Evolutionary conservation across 2,329 filamentous ascomycete species (phyloP).

Genomic region (Trichoderma atrobrunneum): DNA sequence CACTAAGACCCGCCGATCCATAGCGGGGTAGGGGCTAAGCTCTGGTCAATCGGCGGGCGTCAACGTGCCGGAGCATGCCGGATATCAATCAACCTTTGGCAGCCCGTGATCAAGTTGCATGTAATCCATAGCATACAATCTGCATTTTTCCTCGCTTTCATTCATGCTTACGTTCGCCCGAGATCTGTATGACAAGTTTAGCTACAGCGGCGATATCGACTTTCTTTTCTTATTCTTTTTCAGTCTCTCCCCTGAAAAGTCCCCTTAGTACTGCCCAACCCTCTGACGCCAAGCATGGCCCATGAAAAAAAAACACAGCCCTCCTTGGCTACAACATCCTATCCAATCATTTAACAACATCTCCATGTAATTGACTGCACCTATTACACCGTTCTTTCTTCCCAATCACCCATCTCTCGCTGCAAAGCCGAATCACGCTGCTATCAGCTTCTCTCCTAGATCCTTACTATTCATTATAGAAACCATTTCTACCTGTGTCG

Average conservation of each 20-base stretch:
- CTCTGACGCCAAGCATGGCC: neutral
- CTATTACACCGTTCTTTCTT: neutral
- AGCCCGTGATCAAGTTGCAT: neutral
- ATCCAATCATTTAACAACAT: neutral
- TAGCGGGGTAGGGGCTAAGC: neutral
- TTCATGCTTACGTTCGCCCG: neutral
- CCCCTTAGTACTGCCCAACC: neutral
- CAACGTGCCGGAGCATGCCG: neutral
- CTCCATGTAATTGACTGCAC: neutral
- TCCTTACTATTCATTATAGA: neutral
- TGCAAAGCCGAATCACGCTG: neutral
- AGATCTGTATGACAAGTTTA: neutral
- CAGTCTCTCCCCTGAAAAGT: neutral
- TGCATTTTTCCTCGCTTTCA: neutral
- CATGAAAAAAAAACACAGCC: neutral
- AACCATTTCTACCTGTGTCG: neutral
- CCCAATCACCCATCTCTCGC: neutral
- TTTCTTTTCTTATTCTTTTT: neutral
- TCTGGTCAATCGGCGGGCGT: neutral
- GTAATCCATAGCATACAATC: neutral
- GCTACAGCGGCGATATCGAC: neutral
- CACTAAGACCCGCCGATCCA: neutral
- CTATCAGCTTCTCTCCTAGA: neutral
- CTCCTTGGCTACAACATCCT: neutral
- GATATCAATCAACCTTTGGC: neutral